Conservation (phyloP, 2,329 filamentous ascomycete species). For the Gaeumannomyces tritici region DNA sequence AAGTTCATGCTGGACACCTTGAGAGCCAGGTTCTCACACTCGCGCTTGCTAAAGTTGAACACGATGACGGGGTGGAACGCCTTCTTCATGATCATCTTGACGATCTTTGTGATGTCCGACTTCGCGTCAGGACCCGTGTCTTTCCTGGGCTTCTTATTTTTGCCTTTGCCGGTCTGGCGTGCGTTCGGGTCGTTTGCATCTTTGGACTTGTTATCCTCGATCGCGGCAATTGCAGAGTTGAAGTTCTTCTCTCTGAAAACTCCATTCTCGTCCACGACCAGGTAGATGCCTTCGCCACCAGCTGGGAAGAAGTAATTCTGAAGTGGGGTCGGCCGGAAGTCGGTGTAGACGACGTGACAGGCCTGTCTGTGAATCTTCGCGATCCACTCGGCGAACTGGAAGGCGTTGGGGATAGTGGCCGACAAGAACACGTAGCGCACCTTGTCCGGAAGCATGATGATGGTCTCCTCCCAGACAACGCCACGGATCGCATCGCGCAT, state of each 20-base stretch:
- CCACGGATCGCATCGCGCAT: constrained; percentile 89
- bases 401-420: constrained; percentile 95
- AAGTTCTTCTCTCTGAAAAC: constrained; percentile 96
- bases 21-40: constrained; percentile 85
- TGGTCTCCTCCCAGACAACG: constrained; percentile 99
- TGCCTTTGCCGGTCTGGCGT: constrained; percentile 77
- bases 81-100: constrained; percentile 97
- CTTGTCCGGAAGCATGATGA: constrained; percentile 95
- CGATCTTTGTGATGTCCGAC: constrained; percentile 92
- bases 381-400: constrained; percentile 99
- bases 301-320: constrained; percentile 98
- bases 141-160: constrained; percentile 81
- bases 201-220: constrained; percentile 78
- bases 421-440: constrained; percentile 98
- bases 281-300: constrained; percentile 83
- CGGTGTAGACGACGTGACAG: constrained; percentile 97
- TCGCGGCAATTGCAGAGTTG: constrained; percentile 85
- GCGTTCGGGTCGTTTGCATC: constrained; percentile 72
- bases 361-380: constrained; percentile 96
- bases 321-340: constrained; percentile 91
- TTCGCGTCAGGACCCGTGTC: constrained; percentile 54
- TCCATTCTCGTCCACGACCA: constrained; percentile 95
- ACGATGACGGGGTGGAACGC: constrained; percentile 97
- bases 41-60: constrained; percentile 98
- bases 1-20: constrained; percentile 81